Conservation (phyloP, 2,329 filamentous ascomycete genomes). For the Chaetomiaceae sp. region DNA sequence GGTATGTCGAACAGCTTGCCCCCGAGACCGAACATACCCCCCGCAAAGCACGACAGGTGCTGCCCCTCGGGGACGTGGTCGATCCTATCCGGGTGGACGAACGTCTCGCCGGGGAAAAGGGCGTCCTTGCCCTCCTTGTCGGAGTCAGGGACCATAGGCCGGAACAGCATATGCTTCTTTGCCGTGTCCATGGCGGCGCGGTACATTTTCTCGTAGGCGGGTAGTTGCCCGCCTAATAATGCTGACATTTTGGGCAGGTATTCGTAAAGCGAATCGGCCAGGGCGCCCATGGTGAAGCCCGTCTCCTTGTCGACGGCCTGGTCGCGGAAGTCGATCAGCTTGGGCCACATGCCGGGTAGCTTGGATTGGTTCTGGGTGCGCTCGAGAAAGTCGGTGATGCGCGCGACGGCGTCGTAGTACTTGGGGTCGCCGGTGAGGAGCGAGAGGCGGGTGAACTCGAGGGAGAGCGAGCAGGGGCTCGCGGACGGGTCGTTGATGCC, state of each 20-base stretch:
- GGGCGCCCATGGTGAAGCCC: slow-evolving; percentile 50
- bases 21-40: slow-evolving; percentile 45
- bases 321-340: slow-evolving; percentile 55
- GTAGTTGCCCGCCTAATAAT: slow-evolving; percentile 59
- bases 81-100: slow-evolving; percentile 24
- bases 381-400: slow-evolving; percentile 67
- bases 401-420: slow-evolving; percentile 71
- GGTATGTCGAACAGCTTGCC: slow-evolving; percentile 42
- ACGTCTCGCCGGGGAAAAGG: slow-evolving; percentile 49
- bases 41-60: slow-evolving; percentile 46
- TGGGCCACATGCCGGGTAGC: slow-evolving; percentile 75
- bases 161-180: slow-evolving; percentile 61
- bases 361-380: slow-evolving; percentile 62
- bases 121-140: slow-evolving; percentile 60
- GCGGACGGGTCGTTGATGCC: slow-evolving; percentile 37
- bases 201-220: slow-evolving; percentile 63
- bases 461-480: slow-evolving; percentile 53
- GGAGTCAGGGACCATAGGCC: slow-evolving; percentile 59
- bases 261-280: slow-evolving; percentile 55
- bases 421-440: slow-evolving; percentile 65
- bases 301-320: slow-evolving; percentile 37
- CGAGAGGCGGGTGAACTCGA: slow-evolving; percentile 67
- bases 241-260: slow-evolving; percentile 60
- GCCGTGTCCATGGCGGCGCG: slow-evolving; percentile 54
- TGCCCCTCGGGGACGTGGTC: slow-evolving; percentile 34